Evolutionary conservation across 2,329 filamentous ascomycete genomes (phyloP).

Genomic region (Colletotrichum spinosum): DNA sequence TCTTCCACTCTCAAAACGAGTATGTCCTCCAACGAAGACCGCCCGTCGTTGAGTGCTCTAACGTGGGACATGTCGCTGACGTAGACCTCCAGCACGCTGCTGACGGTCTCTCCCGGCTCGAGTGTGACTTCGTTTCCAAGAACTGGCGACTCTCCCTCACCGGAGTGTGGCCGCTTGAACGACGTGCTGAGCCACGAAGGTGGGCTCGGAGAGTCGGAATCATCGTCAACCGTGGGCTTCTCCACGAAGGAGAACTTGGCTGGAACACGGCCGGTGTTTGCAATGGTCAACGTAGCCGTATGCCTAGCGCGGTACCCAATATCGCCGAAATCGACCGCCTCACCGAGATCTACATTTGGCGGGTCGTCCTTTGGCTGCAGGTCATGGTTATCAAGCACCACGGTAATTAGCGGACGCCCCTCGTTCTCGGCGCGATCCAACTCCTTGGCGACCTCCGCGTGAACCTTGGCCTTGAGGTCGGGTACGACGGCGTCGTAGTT

Average conservation of each 20-base stretch:
- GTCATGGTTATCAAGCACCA: slow-evolving; percentile 78
- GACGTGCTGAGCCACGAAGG: slow-evolving; percentile 78
- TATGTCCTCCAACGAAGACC: slow-evolving; percentile 80
- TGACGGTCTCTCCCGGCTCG: slow-evolving; percentile 85
- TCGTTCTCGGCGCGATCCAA: slow-evolving; percentile 94
- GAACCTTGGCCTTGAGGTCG: slow-evolving; percentile 83
- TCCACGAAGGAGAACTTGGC: slow-evolving; percentile 86
- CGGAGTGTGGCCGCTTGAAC: slow-evolving; percentile 65
- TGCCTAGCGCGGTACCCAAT: slow-evolving; percentile 77
- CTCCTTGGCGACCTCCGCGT: slow-evolving; percentile 88
- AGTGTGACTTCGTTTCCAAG: slow-evolving; percentile 71
- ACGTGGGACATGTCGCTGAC: slow-evolving; percentile 74
- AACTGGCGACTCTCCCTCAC: slow-evolving; percentile 44
- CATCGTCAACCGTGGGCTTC: slow-evolving; percentile 66
- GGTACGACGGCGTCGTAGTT: slow-evolving; percentile 90
- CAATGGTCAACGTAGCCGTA: slow-evolving; percentile 80
- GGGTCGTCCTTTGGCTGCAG: slow-evolving; percentile 37
- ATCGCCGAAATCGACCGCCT: slow-evolving; percentile 82
- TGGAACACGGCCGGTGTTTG: slow-evolving; percentile 88
- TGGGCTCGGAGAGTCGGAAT: slow-evolving; percentile 49
- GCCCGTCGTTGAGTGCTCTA: slow-evolving; percentile 77
- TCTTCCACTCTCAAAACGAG: slow-evolving; percentile 85
- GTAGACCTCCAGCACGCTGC: slow-evolving; percentile 74
- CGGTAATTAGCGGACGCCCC: slow-evolving; percentile 81
- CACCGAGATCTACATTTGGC: slow-evolving; percentile 53